Base-by-base conservation (phyloP, 106 monocot genomes). In the Alisma plantagoaquatica region DNA sequence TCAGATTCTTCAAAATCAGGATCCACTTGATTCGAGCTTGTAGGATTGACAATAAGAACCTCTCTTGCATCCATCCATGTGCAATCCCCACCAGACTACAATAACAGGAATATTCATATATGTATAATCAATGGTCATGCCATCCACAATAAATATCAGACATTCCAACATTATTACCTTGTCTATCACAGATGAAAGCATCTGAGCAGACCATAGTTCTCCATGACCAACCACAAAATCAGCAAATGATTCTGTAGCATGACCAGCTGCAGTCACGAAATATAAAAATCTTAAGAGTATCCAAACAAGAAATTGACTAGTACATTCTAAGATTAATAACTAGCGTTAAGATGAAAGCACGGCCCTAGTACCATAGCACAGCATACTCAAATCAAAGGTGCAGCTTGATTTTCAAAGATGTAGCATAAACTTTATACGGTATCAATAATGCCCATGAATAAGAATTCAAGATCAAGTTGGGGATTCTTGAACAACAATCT, bases 161-260 rank as follows among this genome's bases (percentile, higher is more conserved):
- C n/a, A n/a, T n/a, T n/a, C n/a, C n/a, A n/a, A n/a, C n/a, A n/a
- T n/a, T n/a, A n/a, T 51, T 27, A 89, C 96, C 89, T 98, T 98
- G 53, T 66, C 79, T 48, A 98, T 89, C 30, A 70, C 73, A 63
- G 68, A 73, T 47, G 96, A 78, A 54, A 98, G 59, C 85, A 98
- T 70, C 60, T 98, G 89, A 50, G 96, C 96, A 69, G 96, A 98
- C 96, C 96, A 98, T 21, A 98, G 27, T 63, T 98, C 96, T 47
- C 96, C 96, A 72, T 89, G 89, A 22, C 96, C 96, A 42, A 98
- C 96, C 64, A 98, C 96, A 69, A 98, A 98, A 65, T 98, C 96
- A 12, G 96, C 77, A 55, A 98, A 98, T 41, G 89, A 85, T 59
- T 98, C 96, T n/a, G 96, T 96, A 15, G 78, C 96, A 81, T 96